phyloP scores from a whole-genome alignment of 2,329 filamentous ascomycete species.

The Fusarium palustre region DNA sequence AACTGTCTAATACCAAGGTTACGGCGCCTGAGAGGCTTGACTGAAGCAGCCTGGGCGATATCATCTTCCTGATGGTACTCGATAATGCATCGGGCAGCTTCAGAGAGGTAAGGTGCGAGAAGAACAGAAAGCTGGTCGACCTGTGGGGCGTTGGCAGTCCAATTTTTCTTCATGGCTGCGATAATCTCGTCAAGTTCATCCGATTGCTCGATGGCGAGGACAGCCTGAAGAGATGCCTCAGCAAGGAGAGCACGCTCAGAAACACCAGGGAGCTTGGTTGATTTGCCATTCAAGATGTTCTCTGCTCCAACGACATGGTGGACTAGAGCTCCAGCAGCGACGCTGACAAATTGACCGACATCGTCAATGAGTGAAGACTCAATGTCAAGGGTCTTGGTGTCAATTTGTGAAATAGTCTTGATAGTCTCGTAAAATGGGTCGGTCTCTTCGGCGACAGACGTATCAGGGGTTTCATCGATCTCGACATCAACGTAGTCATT shows the following conservation, averaged over 20 bases:
- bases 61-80: slow-evolving; percentile 1
- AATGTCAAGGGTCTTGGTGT: background rate
- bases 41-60: background rate
- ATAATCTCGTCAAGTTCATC: slow-evolving; percentile 32
- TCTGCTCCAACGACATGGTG: background rate
- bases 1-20: slow-evolving; percentile 12
- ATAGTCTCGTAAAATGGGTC: background rate
- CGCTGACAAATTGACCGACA: background rate
- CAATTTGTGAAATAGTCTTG: background rate
- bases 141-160: slow-evolving; percentile 19
- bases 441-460: background rate
- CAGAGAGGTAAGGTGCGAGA: slow-evolving; percentile 22
- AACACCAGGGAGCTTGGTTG: background rate
- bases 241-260: slow-evolving; percentile 1
- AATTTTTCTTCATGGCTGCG: slow-evolving; percentile 28
- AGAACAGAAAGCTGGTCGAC: slow-evolving; percentile 14
- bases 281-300: background rate
- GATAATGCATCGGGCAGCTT: slow-evolving; percentile 9
- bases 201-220: slow-evolving; percentile 29
- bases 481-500: background rate
- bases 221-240: slow-evolving; percentile 25
- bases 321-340: background rate
- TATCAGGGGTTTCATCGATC: background rate
- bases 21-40: background rate
- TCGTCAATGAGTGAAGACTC: background rate